phyloP scores from a whole-genome alignment of 129 eudicot genomes.

The Sambucus nigra region DNA sequence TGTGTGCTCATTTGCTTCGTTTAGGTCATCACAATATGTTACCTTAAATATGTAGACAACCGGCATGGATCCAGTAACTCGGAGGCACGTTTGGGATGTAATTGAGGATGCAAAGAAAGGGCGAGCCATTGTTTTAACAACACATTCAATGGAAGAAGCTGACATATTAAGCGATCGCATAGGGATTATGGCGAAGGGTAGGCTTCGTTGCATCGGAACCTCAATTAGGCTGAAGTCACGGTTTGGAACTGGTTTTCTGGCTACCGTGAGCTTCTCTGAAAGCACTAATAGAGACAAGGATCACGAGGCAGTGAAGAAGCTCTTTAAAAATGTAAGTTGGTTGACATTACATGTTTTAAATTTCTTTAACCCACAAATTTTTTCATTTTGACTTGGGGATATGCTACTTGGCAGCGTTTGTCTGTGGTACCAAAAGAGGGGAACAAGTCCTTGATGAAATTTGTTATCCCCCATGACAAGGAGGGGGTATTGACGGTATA shows the following conservation, averaged over 20 bases:
- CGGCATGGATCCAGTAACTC: slow-evolving; percentile 94
- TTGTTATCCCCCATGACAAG: slow-evolving; percentile 78
- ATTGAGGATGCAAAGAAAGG: slow-evolving; percentile 86
- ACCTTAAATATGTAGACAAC: slow-evolving; percentile 48
- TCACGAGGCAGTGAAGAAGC: slow-evolving; percentile 50
- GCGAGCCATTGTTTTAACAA: slow-evolving; percentile 75
- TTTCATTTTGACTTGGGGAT: slow-evolving; percentile 6
- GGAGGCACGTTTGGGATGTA: slow-evolving; percentile 97
- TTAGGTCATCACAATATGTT: neutral
- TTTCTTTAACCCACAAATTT: neutral
- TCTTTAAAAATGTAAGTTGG: slow-evolving; percentile 61
- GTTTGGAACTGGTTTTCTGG: slow-evolving; percentile 89
- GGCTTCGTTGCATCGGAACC: slow-evolving; percentile 92
- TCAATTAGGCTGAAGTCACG: slow-evolving; percentile 78
- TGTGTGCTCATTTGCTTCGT: too few relatives aligned
- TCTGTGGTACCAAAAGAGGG: slow-evolving; percentile 75
- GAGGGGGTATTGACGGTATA: slow-evolving; percentile 71
- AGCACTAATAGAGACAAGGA: slow-evolving; percentile 19
- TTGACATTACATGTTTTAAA: slow-evolving; percentile 3
- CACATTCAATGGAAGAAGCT: slow-evolving; percentile 99
- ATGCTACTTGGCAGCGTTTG: slow-evolving; percentile 53
- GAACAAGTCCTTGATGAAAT: slow-evolving; percentile 72
- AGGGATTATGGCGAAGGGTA: slow-evolving; percentile 96
- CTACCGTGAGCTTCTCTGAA: slow-evolving; percentile 54
- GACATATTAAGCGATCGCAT: slow-evolving; percentile 85